Conservation (phyloP, 2,329 filamentous ascomycete genomes). For the Cladosporium sp. region DNA sequence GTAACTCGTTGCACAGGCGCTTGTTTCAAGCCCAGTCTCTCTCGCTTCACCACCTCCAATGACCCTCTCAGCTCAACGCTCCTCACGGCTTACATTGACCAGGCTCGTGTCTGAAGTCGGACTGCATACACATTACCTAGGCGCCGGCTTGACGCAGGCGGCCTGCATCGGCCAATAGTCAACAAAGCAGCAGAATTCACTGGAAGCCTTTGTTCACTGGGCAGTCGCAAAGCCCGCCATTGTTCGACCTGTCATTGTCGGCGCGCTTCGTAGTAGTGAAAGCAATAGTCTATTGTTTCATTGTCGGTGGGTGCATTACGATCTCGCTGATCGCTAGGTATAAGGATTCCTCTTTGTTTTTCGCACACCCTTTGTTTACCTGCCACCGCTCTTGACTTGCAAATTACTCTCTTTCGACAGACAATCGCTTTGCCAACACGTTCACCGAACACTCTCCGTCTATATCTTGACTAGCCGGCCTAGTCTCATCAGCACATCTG, state of each 20-base stretch:
- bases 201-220: too few species aligned
- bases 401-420: neutral
- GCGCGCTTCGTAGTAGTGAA: constrained; percentile 4
- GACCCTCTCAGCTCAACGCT: too few species aligned
- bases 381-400: constrained; percentile 3
- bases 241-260: neutral
- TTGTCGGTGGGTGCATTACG: neutral
- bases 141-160: too few species aligned
- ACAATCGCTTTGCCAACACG: neutral
- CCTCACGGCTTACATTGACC: too few species aligned
- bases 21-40: too few species aligned
- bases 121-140: too few species aligned
- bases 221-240: neutral
- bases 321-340: neutral
- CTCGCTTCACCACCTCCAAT: too few species aligned
- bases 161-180: too few species aligned
- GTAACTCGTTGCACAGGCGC: too few species aligned
- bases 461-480: constrained; percentile 6
- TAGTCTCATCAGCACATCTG: neutral
- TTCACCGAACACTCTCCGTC: neutral
- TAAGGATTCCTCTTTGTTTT: neutral
- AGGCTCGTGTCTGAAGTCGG: too few species aligned
- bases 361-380: neutral
- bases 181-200: too few species aligned
- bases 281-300: neutral